These are phyloP conservation scores for Tetradesmus obliquus DNA, from an alignment of 139 green algal species.

Conservation along the genomic window DNA sequence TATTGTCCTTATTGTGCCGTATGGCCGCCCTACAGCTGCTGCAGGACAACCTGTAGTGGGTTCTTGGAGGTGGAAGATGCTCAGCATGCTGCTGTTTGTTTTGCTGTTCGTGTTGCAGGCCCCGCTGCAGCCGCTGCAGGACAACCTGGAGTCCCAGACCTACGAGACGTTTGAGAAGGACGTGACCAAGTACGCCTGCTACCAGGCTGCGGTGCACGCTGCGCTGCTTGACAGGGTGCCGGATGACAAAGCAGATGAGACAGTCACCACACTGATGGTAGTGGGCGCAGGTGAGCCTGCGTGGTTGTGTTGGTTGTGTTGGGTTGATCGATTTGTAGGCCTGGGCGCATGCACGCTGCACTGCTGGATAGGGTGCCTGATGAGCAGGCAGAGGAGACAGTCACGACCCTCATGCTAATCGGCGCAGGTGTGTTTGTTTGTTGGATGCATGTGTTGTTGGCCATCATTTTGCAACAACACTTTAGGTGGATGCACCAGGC, in stretches of 20 bases:
- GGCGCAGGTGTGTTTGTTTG: not conserved
- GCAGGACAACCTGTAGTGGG: too few species aligned
- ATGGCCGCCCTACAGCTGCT: too few species aligned
- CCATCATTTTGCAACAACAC: too few species aligned
- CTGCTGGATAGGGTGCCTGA: not conserved
- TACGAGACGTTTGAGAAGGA: conserved; percentile 99
- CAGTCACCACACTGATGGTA: conserved; percentile 86
- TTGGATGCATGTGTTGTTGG: too few species aligned
- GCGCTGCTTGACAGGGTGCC: conserved; percentile 75
- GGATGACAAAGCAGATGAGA: conserved; percentile 31
- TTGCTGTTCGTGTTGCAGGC: not conserved
- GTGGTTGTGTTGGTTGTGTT: too few species aligned
- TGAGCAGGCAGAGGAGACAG: not conserved
- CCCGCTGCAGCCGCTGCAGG: conserved; percentile 53
- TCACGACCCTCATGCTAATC: not conserved
- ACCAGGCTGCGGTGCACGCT: conserved; percentile 81
- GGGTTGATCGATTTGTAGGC: too few species aligned
- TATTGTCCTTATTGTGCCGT: too few species aligned
- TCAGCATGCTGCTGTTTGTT: not conserved
- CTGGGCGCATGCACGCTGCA: too few species aligned
- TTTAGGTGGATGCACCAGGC: too few species aligned
- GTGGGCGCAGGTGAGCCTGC: conserved; percentile 70
- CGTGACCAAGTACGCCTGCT: conserved; percentile 93
- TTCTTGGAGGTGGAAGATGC: too few species aligned
- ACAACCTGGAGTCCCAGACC: conserved; percentile 96